A percentile compares a stretch with the other conserved stretches of the same genome.
These are phyloP conservation scores for Arabidopsis lyrata DNA, from an alignment of 441 rosid genomes.

Conservation along the genomic window DNA sequence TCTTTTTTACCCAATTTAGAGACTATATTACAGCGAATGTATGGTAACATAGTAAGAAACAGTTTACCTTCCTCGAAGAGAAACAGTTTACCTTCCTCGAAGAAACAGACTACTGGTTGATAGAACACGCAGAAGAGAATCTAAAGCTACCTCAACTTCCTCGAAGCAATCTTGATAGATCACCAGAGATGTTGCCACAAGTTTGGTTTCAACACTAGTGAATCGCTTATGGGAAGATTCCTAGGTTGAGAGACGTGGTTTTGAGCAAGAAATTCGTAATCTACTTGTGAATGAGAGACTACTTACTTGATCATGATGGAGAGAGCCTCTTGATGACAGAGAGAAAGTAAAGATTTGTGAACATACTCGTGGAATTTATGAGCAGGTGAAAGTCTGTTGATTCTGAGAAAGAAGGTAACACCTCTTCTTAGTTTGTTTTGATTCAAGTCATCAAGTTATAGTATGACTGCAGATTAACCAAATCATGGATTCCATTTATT, in stretches of 20 bases:
- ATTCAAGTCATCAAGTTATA: slow-evolving; percentile 2
- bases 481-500: slow-evolving; percentile 11
- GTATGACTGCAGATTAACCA: not conserved
- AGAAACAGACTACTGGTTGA: too few species aligned
- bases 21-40: not conserved
- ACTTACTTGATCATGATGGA: not conserved
- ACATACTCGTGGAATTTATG: not conserved
- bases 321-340: not conserved
- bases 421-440: not conserved
- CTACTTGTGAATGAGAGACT: not conserved
- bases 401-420: not conserved
- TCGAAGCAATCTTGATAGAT: slow-evolving; percentile 1
- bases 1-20: slow-evolving; percentile 4
- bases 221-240: not conserved
- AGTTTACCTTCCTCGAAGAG: slow-evolving; percentile 6
- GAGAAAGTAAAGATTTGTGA: not conserved
- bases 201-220: not conserved
- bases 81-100: slow-evolving; percentile 10
- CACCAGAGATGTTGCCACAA: not conserved
- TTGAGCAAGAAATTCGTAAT: not conserved
- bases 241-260: not conserved
- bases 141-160: not conserved
- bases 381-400: not conserved
- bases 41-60: slow-evolving; percentile 12
- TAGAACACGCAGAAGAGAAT: slow-evolving; percentile 2